phyloP scores from a whole-genome alignment of 345 rosid genomes.

The Moricandia moricandioides region DNA sequence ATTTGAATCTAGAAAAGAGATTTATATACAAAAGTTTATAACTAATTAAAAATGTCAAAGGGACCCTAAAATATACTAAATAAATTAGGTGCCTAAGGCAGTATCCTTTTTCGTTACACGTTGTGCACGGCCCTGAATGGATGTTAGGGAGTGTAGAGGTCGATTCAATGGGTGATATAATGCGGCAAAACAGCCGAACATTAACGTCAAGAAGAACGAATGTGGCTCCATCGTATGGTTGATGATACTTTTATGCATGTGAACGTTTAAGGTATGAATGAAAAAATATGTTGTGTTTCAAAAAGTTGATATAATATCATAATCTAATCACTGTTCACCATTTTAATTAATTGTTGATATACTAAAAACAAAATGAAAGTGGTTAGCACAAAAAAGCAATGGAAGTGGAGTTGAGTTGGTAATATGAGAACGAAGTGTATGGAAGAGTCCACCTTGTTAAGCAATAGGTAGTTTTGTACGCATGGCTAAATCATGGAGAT shows the following conservation, averaged over 20 bases:
- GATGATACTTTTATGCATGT: too few species aligned
- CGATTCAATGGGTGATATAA: too few species aligned
- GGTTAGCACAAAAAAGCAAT: not conserved
- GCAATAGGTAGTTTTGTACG: conserved; percentile 18
- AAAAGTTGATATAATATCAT: too few species aligned
- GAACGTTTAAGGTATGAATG: too few species aligned
- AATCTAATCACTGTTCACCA: too few species aligned
- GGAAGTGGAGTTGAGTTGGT: conserved; percentile 25
- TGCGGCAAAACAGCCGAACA: too few species aligned
- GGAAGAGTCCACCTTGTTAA: conserved; percentile 17
- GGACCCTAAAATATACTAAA: not conserved
- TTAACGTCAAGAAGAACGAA: too few species aligned
- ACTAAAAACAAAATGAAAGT: not conserved
- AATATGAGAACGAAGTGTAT: conserved; percentile 19
- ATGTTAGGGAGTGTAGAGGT: too few species aligned
- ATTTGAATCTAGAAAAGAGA: not conserved
- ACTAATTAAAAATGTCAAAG: not conserved
- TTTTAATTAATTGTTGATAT: not conserved
- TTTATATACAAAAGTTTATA: too few species aligned
- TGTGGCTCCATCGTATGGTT: too few species aligned
- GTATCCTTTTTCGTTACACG: not conserved
- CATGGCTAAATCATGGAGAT: conserved; percentile 2
- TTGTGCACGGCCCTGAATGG: too few species aligned
- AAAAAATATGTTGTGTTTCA: too few species aligned
- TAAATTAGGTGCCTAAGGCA: not conserved